Base-by-base conservation (phyloP, 805 yeast genomes). In the Vanderwaltozyma polyspora region DNA sequence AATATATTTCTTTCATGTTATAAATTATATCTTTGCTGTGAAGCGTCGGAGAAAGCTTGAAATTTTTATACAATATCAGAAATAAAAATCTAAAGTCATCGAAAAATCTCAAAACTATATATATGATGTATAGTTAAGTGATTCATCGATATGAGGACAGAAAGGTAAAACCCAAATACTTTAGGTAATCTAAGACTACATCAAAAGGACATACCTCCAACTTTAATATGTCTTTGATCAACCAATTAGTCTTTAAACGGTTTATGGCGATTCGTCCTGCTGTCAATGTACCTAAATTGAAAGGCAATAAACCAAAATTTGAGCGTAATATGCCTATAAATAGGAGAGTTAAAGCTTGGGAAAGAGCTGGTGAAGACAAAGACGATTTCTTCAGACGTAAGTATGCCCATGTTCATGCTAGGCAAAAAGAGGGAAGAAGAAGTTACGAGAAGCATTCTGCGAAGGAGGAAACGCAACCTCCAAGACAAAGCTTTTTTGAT, bases 401-500 rank as follows among this genome's bases (percentile, higher is more conserved):
- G 46, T 79, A 67, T 50, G 80, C 81, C 1, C 80, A 76, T 55
- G 70, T 76, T 13, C 85, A 78, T 48, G 79, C 80, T 2, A 57
- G 53, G 35, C 66, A 67, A 39, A 58, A 59, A 36, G 39, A 41
- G 16, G 45, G 38, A 24, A 43, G 43, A 16, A 33, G 38, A 34
- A 36, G 24, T 52, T 44, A 39, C 38, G 25, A 39, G 10, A 23
- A 6, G 7, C 44, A 48, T 21, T 31, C 36, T 17, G 39, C 33
- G 22, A 31, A 29, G 15, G 21, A 34, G 27, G 24, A 35, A 15
- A 26, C 13, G 15, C 38, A 24, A 16, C 33, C 38, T 28, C 19
- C 32, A 35, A 22, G 34, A 36, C 29, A 36, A 8, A 6, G 7
- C 7, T 6, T 6, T 9, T 8, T 8, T 13, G 9, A 10, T 27